phyloP scores from a whole-genome alignment of 1,284 basidiomycete genomes.

The Malassezia dermatis region DNA sequence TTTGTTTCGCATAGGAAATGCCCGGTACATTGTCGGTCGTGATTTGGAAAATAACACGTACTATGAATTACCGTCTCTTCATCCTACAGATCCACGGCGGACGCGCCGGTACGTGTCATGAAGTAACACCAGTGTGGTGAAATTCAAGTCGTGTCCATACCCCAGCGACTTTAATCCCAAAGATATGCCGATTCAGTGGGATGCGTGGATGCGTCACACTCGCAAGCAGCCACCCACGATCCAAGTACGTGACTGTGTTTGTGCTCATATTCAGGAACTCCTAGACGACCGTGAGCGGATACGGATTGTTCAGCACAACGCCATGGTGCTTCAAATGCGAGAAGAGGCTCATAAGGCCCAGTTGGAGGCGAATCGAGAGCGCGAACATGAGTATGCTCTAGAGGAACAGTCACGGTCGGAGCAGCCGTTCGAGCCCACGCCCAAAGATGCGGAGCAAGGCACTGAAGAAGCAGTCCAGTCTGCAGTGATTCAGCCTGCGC shows the following conservation, averaged over 20 bases:
- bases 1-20: conserved; percentile 27
- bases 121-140: conserved; percentile 8
- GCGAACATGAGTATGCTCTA: conserved; percentile 8
- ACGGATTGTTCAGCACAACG: conserved; percentile 18
- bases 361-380: neutral
- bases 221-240: conserved; percentile 27
- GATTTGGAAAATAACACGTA: conserved; percentile 36
- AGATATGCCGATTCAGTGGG: conserved; percentile 41
- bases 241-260: conserved; percentile 16
- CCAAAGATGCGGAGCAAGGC: neutral
- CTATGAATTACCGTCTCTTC: conserved; percentile 33
- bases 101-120: conserved; percentile 21
- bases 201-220: conserved; percentile 43
- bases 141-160: conserved; percentile 1
- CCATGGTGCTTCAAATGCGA: conserved; percentile 13
- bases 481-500: neutral
- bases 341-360: conserved; percentile 1
- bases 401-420: neutral
- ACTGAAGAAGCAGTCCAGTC: neutral
- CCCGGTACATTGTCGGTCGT: conserved; percentile 29
- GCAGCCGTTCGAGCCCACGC: neutral
- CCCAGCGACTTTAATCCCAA: conserved; percentile 33
- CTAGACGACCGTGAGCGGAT: conserved; percentile 13
- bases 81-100: conserved; percentile 28
- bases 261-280: conserved; percentile 10